Percentiles rank a stretch among this genome's conserved stretches.
Evolutionary conservation across 345 rosid genomes (phyloP).

Genomic region (Acer negundo): DNA sequence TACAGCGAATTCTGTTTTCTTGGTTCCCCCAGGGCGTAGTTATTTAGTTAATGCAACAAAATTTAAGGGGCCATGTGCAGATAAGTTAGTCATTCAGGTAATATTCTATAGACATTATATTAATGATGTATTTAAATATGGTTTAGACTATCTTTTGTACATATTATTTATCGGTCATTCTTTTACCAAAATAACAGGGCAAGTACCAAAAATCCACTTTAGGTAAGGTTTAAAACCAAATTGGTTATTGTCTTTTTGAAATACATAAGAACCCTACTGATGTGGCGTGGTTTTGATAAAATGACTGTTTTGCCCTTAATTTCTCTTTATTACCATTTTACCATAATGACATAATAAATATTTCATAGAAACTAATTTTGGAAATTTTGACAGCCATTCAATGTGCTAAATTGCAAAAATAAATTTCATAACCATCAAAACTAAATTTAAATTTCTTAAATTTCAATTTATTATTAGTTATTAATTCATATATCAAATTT

Average conservation of each 20-base stretch:
- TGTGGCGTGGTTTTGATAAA: not conserved
- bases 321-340: no score
- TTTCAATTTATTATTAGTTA: not conserved
- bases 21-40: conserved; percentile 70
- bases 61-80: conserved; percentile 88
- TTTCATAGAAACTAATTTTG: not conserved
- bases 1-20: conserved; percentile 63
- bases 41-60: conserved; percentile 83
- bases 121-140: not conserved
- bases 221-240: not conserved
- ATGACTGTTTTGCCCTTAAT: not conserved
- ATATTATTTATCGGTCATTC: not conserved
- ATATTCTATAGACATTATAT: not conserved
- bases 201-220: not conserved
- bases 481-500: no score
- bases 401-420: not conserved
- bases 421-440: not conserved
- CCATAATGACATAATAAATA: no score
- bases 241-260: not conserved
- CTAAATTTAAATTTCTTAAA: no score
- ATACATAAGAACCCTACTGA: not conserved
- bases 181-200: not conserved
- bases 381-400: not conserved
- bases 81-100: conserved; percentile 78
- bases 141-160: not conserved